Evolutionary conservation across 345 rosid genomes (phyloP), one percentile per base, ranked within the genome.

Genomic region (Bruguiera parviflora): DNA sequence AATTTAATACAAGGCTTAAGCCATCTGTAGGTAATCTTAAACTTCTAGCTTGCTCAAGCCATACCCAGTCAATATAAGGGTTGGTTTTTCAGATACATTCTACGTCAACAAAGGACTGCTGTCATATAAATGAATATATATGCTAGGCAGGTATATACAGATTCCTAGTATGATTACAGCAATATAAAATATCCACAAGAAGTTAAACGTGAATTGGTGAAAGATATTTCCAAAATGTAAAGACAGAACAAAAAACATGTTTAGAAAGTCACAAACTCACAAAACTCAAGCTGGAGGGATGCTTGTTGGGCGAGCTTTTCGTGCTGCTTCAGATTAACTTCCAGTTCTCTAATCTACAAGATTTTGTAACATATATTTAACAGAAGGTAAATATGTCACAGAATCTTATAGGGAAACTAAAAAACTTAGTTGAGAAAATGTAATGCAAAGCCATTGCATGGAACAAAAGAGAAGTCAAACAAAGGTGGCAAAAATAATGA

Each of bases 291-390:
- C 58, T 83, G 77, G 58, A 75, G 21, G 43, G 92, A 76, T 69
- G 88, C 87, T 75, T 87, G 84, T 66, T 82, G 73, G 28, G 96
- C 97, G 51, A 46, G 28, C 78, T 87, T 91, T 81, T 87, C 83
- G 22, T 84, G 87, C 76, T 89, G 87, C 81, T 87, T 94, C 83
- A 91, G 67, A 78, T 67, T 76, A 71, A 78, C 63, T 78, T 89
- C 98, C 64, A 80, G 68, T 71, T 84, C 96, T 80, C 85, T 79
- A 66, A 94, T 86, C 95, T 89, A 43, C 18, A 0, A 43, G 18
- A 43, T 43, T 43, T 43, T 43, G 49, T 43, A 11, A 43, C 18
- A 43, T 13, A 15, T 11, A 43, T 43, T 43, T 15, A 43, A 43
- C 16, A 13, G 49, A 43, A 43, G 19, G 49, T 13, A 43, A 43